Base-by-base conservation (phyloP, 225 moss, liverwort and hornwort genomes). In the Anthoceros angustus region DNA sequence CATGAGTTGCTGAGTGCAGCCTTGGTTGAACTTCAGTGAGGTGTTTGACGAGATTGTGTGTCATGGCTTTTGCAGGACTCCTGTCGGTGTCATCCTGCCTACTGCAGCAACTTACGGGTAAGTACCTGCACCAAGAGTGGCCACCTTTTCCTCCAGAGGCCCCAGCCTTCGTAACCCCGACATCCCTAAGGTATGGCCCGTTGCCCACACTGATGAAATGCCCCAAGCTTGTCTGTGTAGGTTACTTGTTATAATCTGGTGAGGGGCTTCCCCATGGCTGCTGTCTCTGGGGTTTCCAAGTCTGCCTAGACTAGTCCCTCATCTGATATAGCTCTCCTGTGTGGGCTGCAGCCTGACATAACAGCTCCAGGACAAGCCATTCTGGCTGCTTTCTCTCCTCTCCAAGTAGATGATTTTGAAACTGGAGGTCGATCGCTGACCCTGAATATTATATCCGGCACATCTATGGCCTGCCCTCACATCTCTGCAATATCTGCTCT, bases 381-480 rank as follows among this genome's bases (percentile, higher is more conserved):
- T 40, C 64, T 84, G 69, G 82, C 82, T 25, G 82, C 82, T 55
- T 84, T 78, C 78, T 55, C 55, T 15, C 55, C 55, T 8, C 55
- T 55, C 14, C 0, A 18, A 8, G 7, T 5, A 7, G 55, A 23
- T 12, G 8, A 4, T 20, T 15, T 32, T 32, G 32, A 7, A 18
- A 74, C 82, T 12, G 73, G 72, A 8, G 24, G 62, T 42, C 43
- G 63, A 72, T 12, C 79, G 74, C 73, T 76, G 5, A 73, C 69
- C 61, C 82, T 75, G 69, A 84, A 82, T 71, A 79, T 84, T 23
- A 41, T 77, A 16, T 84, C 82, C 8, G 84, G 84, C 49, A 82
- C 82, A 9, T 84, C 84, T 5, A 84, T 84, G 84, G 68, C 84
- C 9, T 76, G 76, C 25, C 84, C 84, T 4, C 84, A 82, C 64